phyloP scores from a whole-genome alignment of 2,329 filamentous ascomycete genomes.

The Fusarium stilboides region DNA sequence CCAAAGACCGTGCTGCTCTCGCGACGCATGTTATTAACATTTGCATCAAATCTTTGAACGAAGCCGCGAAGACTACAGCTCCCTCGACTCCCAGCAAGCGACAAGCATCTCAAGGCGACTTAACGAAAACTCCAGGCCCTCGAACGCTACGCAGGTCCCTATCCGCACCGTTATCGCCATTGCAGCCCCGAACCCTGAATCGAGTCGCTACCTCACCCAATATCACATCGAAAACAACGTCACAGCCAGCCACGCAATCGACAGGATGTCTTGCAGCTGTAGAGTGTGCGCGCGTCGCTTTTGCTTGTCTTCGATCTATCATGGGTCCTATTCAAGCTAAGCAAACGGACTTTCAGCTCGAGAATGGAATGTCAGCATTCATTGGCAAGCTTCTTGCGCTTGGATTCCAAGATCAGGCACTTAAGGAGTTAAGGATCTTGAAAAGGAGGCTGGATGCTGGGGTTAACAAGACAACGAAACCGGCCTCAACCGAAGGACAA shows the following conservation, averaged over 20 bases:
- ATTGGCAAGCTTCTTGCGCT: constrained; percentile 76
- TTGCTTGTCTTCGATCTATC: constrained; percentile 73
- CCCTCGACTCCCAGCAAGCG: constrained; percentile 53
- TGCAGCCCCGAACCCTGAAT: constrained; percentile 74
- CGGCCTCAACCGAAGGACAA: constrained; percentile 51
- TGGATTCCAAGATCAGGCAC: constrained; percentile 76
- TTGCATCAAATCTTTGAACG: constrained; percentile 77
- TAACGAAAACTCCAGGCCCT: constrained; percentile 56
- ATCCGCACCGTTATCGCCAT: constrained; percentile 72
- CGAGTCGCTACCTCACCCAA: constrained; percentile 69
- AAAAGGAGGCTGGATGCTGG: constrained; percentile 72
- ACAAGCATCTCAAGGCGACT: constrained; percentile 55
- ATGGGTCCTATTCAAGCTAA: constrained; percentile 68
- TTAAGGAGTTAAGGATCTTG: constrained; percentile 77
- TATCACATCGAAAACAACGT: constrained; percentile 55
- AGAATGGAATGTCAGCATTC: constrained; percentile 80
- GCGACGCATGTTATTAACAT: constrained; percentile 82
- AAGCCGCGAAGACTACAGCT: constrained; percentile 70
- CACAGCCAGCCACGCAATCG: constrained; percentile 52
- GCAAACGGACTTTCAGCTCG: constrained; percentile 77
- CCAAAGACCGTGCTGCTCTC: constrained; percentile 73
- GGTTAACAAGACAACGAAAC: constrained; percentile 53
- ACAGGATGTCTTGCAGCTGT: constrained; percentile 70
- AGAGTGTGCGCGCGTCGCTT: constrained; percentile 79
- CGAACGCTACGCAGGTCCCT: constrained; percentile 67